Percentiles rank a stretch among this genome's conserved stretches.
Evolutionary conservation across 768 basidiomycete species (phyloP).

Genomic region (Ephemerocybe angulata): DNA sequence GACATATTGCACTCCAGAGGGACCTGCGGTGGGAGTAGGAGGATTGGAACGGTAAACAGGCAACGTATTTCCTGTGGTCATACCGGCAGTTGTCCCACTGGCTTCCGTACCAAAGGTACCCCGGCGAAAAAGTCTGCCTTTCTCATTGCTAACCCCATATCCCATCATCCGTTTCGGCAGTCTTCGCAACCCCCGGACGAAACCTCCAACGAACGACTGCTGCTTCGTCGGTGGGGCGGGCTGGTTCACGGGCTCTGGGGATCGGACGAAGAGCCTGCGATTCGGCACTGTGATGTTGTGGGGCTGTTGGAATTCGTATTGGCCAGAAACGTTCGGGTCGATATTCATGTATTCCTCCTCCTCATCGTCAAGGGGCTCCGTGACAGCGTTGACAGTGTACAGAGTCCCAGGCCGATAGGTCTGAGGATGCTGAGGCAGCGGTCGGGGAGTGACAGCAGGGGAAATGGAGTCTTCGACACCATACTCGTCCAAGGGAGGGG

Average conservation of each 20-base stretch:
- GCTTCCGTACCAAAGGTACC: conserved; percentile 25
- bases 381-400: conserved; percentile 17
- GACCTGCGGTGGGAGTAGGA: conserved; percentile 24
- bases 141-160: conserved; percentile 22
- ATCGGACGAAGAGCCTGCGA: background rate
- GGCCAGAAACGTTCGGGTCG: conserved; percentile 16
- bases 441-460: conserved; percentile 17
- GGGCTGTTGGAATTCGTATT: background rate
- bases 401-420: conserved; percentile 10
- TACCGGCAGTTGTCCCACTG: conserved; percentile 18
- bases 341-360: conserved; percentile 30
- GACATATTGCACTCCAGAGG: conserved; percentile 20
- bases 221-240: conserved; percentile 16
- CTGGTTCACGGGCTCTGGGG: background rate
- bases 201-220: conserved; percentile 33
- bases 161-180: conserved; percentile 31
- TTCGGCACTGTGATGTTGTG: background rate
- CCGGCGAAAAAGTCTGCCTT: conserved; percentile 18
- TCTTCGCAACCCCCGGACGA: conserved; percentile 32
- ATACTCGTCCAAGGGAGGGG: conserved; percentile 16
- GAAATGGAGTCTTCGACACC: conserved; percentile 9
- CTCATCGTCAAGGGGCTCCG: conserved; percentile 13
- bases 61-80: conserved; percentile 27
- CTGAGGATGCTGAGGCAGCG: conserved; percentile 22
- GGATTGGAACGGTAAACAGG: conserved; percentile 25